Evolutionary conservation across 2,329 filamentous ascomycete genomes (phyloP), one percentile per base, ranked within the genome.

Genomic region (Penicillium verrucosum): DNA sequence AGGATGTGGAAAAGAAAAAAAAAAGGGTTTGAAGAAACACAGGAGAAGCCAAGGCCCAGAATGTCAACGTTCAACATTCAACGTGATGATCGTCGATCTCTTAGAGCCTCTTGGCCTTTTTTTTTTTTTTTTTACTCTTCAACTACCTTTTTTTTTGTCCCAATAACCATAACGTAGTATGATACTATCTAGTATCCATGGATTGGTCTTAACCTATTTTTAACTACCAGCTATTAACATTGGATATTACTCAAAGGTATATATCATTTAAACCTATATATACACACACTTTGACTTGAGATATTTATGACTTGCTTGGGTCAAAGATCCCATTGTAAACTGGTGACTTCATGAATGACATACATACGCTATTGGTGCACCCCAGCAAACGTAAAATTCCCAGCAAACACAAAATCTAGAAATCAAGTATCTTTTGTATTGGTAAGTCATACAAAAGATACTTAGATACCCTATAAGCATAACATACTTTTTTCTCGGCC

Each of bases 21-120:
- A 53, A 58, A 59, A 53, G 51, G 12, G 37, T 56, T 45, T 61
- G 63, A 58, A 27, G 45, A 23, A 23, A 23, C 23, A 49, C 10
- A 49, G 23, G 23, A 36, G 44, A 9, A 27, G 25, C 46, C 34
- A 37, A 49, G 60, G 60, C 60, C 54, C 60, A 63, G 60, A 57
- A 43, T 41, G 40, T 29, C 16, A 47, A 47, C 18, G 29, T 47
- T 37, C n/a, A 48, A 47, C 18, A 18, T 47, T 47, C 32, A 37
- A 25, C 30, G 21, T 47, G 32, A 37, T n/a, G 45, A 47, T 47
- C 44, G 44, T 47, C 44, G 44, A 47, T 47, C 45, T 47, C 45
- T 47, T 27, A 37, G 45, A 47, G 45, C 45, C 45, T 47, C 44
- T 23, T 46, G 12, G 12, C 25, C 25, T 32, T 29, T 30, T 23